Evolutionary conservation across 768 basidiomycete genomes (phyloP), one percentile per base, ranked within the genome.

Genomic region (Tricholoma bakamatsutake): DNA sequence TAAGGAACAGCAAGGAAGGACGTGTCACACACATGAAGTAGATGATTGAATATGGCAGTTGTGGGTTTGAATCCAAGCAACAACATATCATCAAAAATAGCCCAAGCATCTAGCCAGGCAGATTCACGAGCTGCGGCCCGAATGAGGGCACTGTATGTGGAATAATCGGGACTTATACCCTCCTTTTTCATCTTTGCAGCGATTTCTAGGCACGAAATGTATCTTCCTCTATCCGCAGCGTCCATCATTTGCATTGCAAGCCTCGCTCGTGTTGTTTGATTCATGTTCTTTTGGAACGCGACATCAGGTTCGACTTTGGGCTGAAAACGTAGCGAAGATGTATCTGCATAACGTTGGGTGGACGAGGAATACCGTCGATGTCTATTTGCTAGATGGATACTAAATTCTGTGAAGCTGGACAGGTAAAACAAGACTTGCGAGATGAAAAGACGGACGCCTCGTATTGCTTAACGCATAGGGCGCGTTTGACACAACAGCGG

Each of bases 41-140:
- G 73, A 42, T 76, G 70, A 45, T 87, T 80, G 66, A 85, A 85
- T 8, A 81, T 76, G 37, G 76, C 69, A 5, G 71, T 60, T 53
- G 80, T 74, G 4, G 81, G 85, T 45, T 67, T 57, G 18, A 90
- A 57, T 2, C 76, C 78, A 42, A 76, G 59, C 15, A 73, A 65
- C 33, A 75, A 51, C 86, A 90, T 89, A 65, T 90, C 87, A 34
- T 87, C 84, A 28, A 87, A 68, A 53, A 87, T 76, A 15, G 85
- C 87, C 74, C 78, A 79, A 4, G 84, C 78, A 57, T 88, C 82
- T 28, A 76, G 61, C 64, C 72, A 72, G 8, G 75, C 61, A 4
- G 70, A 73, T 35, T 78, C 71, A 6, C 64, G 59, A 0, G 79
- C 74, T 53, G 82, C 74, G 35, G 80, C 76, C 3, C 71, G 64